Conservation (phyloP, 139 green algal genomes). For the Closterium sp. region DNA sequence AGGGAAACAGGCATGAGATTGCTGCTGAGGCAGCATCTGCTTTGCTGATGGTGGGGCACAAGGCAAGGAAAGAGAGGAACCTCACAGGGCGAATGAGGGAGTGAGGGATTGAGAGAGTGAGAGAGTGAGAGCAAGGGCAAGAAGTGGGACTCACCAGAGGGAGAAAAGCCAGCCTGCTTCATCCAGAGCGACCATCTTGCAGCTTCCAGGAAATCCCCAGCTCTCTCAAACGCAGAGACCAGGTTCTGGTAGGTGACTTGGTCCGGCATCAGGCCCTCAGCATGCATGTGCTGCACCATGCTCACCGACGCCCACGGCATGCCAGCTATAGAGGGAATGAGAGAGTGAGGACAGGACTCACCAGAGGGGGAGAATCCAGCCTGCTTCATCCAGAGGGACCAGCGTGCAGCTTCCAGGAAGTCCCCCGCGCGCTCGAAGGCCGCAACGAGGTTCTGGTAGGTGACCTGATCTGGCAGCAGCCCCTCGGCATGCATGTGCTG, state of each 20-base stretch:
- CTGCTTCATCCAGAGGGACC: constrained; percentile 22
- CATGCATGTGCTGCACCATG: too few relatives aligned
- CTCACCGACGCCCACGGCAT: too few relatives aligned
- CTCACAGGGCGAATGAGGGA: too few relatives aligned
- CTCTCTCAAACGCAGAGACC: background rate
- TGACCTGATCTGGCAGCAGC: background rate
- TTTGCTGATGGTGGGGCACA: too few relatives aligned
- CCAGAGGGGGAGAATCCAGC: background rate
- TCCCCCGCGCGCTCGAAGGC: background rate
- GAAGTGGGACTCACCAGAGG: background rate
- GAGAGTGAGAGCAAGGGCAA: too few relatives aligned
- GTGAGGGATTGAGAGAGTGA: too few relatives aligned
- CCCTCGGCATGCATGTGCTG: constrained; percentile 3
- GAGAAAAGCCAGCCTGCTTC: constrained; percentile 2
- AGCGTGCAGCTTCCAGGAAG: constrained; percentile 19
- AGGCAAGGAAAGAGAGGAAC: too few relatives aligned
- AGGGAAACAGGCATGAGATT: too few relatives aligned
- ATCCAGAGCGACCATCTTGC: constrained; percentile 12
- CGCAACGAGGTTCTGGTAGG: constrained; percentile 1
- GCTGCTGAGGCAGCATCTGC: too few relatives aligned
- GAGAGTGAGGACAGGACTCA: background rate
- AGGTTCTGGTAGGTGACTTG: constrained; percentile 19
- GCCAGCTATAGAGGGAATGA: too few relatives aligned
- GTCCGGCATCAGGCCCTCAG: background rate
- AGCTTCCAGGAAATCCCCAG: constrained; percentile 9